Conservation (phyloP, 2,329 filamentous ascomycete species). For the Arthrobotrys sinensis region DNA sequence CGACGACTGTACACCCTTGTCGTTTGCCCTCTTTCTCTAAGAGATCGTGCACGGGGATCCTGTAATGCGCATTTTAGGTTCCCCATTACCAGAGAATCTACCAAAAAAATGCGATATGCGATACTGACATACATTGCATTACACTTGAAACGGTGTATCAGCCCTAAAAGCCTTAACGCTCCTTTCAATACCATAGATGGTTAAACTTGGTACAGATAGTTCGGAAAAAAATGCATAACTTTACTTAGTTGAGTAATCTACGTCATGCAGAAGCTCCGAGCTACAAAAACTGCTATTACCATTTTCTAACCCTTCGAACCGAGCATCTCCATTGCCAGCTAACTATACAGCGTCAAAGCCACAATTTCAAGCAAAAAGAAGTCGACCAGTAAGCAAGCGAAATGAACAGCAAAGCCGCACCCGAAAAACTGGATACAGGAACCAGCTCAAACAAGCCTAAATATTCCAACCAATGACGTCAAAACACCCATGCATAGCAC, state of each 20-base stretch:
- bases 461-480: constrained; percentile 27
- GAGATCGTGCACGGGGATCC: constrained; percentile 26
- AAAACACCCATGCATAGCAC: constrained; percentile 38
- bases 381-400: not conserved
- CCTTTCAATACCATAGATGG: constrained; percentile 8
- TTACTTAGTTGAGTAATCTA: constrained; percentile 47
- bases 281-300: constrained; percentile 10
- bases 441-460: constrained; percentile 26
- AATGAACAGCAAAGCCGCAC: constrained; percentile 2
- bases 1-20: constrained; percentile 33
- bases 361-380: constrained; percentile 6
- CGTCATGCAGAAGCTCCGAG: constrained; percentile 26
- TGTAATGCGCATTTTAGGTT: not conserved
- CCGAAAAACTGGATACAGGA: constrained; percentile 19
- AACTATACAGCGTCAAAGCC: constrained; percentile 12
- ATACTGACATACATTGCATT: constrained; percentile 15
- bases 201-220: constrained; percentile 8
- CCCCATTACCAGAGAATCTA: not conserved
- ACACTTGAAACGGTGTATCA: constrained; percentile 21
- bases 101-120: constrained; percentile 6
- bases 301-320: constrained; percentile 33
- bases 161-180: constrained; percentile 13
- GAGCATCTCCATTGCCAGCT: constrained; percentile 9
- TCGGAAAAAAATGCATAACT: constrained; percentile 15
- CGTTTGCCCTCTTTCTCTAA: constrained; percentile 16